Conservation (phyloP, 1,284 basidiomycete species). For the Rhodofomes roseus region DNA sequence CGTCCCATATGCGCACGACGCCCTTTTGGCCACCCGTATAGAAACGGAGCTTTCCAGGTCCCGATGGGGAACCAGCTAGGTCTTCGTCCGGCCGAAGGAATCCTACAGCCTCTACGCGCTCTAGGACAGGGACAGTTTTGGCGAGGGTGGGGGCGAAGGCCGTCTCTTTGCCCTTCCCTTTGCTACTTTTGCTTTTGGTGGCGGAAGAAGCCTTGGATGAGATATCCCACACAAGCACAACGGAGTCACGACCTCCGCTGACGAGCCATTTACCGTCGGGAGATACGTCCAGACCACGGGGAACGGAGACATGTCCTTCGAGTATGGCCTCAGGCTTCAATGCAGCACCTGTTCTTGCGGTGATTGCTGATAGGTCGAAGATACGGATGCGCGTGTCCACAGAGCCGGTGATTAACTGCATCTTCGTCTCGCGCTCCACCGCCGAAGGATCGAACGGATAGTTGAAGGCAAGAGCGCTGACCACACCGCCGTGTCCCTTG, state of each 20-base stretch:
- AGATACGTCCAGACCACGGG: slow-evolving; percentile 83
- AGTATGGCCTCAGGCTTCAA: slow-evolving; percentile 75
- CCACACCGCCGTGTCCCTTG: slow-evolving; percentile 94
- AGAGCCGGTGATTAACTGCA: slow-evolving; percentile 87
- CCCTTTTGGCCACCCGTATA: slow-evolving; percentile 92
- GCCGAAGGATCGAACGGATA: slow-evolving; percentile 58
- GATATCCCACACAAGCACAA: slow-evolving; percentile 88
- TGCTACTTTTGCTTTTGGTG: slow-evolving; percentile 31
- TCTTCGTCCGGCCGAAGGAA: slow-evolving; percentile 54
- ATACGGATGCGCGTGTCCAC: slow-evolving; percentile 89
- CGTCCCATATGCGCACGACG: slow-evolving; percentile 81
- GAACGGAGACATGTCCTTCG: slow-evolving; percentile 90
- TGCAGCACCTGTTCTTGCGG: slow-evolving; percentile 48
- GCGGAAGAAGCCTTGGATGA: slow-evolving; percentile 29
- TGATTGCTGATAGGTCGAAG: slow-evolving; percentile 75
- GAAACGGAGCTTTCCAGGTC: slow-evolving; percentile 49
- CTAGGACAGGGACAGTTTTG: slow-evolving; percentile 85
- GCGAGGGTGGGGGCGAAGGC: slow-evolving; percentile 52
- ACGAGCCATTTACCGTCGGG: slow-evolving; percentile 83
- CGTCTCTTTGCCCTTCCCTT: slow-evolving; percentile 52
- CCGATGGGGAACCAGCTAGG: slow-evolving; percentile 39
- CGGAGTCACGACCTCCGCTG: slow-evolving; percentile 87
- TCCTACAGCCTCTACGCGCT: slow-evolving; percentile 86
- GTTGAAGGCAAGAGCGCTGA: slow-evolving; percentile 86
- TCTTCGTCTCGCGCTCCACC: slow-evolving; percentile 45